These are phyloP conservation scores for Leucosporidium scottii DNA, from an alignment of 768 basidiomycete genomes.

Conservation along the genomic window DNA sequence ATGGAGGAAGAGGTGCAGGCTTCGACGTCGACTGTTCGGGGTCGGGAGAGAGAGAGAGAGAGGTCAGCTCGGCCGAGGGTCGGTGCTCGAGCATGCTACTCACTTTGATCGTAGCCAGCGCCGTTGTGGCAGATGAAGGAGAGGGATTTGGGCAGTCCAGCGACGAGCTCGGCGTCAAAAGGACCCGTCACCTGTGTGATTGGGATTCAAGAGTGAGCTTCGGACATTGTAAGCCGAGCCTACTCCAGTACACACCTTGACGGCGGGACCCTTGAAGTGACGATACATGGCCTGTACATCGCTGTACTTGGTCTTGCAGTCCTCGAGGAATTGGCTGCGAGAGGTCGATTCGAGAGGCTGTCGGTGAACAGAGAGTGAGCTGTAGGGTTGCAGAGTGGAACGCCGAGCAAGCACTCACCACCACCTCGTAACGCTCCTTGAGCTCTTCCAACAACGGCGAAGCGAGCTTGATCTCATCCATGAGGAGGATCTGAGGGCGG, in stretches of 20 bases:
- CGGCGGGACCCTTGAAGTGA: constrained; percentile 55
- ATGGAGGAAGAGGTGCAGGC: constrained; percentile 15
- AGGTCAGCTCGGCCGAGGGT: background rate
- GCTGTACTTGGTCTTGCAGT: constrained; percentile 59
- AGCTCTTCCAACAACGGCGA: background rate
- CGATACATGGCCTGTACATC: constrained; percentile 70
- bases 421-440: constrained; percentile 58
- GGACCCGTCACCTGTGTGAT: constrained; percentile 53
- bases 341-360: constrained; percentile 55
- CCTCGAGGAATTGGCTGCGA: constrained; percentile 63
- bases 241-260: constrained; percentile 31
- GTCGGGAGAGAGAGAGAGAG: too few relatives aligned
- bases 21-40: constrained; percentile 12
- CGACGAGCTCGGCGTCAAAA: constrained; percentile 72
- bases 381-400: background rate
- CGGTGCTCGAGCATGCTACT: constrained; percentile 37
- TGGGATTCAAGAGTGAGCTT: too few relatives aligned
- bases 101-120: constrained; percentile 84
- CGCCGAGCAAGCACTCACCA: constrained; percentile 55
- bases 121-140: constrained; percentile 90
- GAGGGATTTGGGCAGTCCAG: constrained; percentile 58
- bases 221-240: too few relatives aligned
- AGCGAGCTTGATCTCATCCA: constrained; percentile 34
- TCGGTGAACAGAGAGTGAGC: background rate
- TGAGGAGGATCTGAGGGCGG: constrained; percentile 42